Conservation (phyloP, 805 yeast species). For the Zygotorulaspora chibaensis region DNA sequence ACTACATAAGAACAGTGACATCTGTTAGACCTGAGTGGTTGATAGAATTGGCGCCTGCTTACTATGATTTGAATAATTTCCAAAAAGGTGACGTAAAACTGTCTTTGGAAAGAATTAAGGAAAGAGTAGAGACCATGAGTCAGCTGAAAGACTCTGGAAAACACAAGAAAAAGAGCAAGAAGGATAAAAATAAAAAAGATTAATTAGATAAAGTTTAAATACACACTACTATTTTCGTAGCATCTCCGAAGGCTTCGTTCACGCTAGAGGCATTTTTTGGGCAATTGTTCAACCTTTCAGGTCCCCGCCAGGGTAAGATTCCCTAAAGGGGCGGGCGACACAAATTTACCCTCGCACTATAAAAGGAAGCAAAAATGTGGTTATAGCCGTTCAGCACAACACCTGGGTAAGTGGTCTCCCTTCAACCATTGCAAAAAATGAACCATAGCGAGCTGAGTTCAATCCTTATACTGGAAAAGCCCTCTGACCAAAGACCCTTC, state of each 20-base stretch:
- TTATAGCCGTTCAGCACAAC: too few species aligned
- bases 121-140: constrained; percentile 44
- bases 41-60: constrained; percentile 67
- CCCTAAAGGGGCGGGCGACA: neutral
- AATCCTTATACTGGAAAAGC: too few species aligned
- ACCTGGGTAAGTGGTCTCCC: too few species aligned
- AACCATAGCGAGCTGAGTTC: too few species aligned
- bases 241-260: too few species aligned
- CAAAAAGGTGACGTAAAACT: constrained; percentile 68
- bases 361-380: neutral
- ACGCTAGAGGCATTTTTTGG: too few species aligned
- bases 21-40: constrained; percentile 90
- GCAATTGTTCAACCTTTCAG: too few species aligned
- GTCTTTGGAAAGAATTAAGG: constrained; percentile 57
- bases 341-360: neutral
- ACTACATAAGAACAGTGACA: constrained; percentile 92
- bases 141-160: constrained; percentile 29
- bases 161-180: constrained; percentile 24
- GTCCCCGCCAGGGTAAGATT: neutral
- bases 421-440: too few species aligned
- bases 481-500: neutral
- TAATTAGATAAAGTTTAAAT: neutral
- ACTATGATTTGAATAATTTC: constrained; percentile 60
- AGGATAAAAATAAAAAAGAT: constrained; percentile 8
- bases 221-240: too few species aligned